Base-by-base conservation (phyloP, 176 grass and related monocot species). In the Oropetium thomaeum region DNA sequence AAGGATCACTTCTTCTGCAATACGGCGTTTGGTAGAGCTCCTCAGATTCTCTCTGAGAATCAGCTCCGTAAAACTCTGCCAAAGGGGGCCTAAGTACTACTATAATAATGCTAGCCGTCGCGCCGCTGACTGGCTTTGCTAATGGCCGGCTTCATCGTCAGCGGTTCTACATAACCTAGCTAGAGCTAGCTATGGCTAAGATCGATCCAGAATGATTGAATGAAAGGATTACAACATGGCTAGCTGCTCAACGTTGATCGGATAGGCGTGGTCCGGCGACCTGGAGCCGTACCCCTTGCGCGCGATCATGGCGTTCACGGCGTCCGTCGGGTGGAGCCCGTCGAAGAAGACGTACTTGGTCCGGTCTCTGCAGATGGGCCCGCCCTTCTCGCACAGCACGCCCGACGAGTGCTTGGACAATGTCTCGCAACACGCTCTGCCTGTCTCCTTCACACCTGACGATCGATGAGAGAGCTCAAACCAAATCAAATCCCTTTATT, bases 241-340 rank as follows among this genome's bases (percentile, higher is more conserved):
- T 4, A 92, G 10, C 20, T 77, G 52, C 62, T 64, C 81, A 4
- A 92, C 82, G 5, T 92, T 92, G 23, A 88, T 89, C 0, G 90
- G 90, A 38, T 86, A 92, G 0, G 32, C 90, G 51, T 80, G 83
- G 4, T 74, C 34, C 19, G 62, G 54, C 30, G 66, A 82, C 10
- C 25, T 47, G 16, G 90, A 89, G 20, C 66, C 28, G 19, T 73
- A 92, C 5, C 65, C 90, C 43, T 73, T 77, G 30, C 49, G 79
- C 13, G 82, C 74, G 43, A 92, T 80, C 90, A 59, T 72, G 23
- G 27, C 79, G 22, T 92, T 92, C 45, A 92, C 86, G 5, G 72
- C 70, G 37, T 92, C 90, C 8, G 86, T 92, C 5, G 90, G 90
- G 74, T 92, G 90, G 25, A 89, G 90, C 13, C 90, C 90, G 70